Base-by-base conservation (phyloP, 192 early-diverging fungal species). In the Coemansia sp. region DNA sequence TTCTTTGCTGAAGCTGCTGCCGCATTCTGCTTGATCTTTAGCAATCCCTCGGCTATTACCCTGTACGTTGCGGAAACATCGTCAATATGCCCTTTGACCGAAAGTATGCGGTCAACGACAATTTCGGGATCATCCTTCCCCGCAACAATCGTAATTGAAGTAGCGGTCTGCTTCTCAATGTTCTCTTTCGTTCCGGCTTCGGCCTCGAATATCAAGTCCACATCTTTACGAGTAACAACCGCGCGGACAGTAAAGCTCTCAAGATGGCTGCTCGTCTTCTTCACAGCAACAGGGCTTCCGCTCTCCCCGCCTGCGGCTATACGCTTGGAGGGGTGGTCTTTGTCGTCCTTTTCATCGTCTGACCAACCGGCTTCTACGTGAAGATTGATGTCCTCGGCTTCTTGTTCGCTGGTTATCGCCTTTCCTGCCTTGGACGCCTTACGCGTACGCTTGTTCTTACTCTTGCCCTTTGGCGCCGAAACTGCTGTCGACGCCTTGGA, bases 91-190 rank as follows among this genome's bases (percentile, higher is more conserved):
- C 76, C 76, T 43, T 64, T 69, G 63, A 81, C 59, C 19, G 74
- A 69, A n/a, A 81, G 62, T 14, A 81, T 70, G 4, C 79, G 79
- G 59, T 81, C 79, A 19, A 81, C 79, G 10, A 81, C 79, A 59
- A 81, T 81, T 13, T 81, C 79, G 19, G 79, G 79, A 41, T 81
- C 79, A 14, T 81, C 79, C 7, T 60, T 73, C n/a, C 80, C 80
- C 17, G 80, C 60, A n/a, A 82, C 38, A 25, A 82, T 63, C 4
- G 59, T 41, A 10, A 82, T 69, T 8, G 32, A 42, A 13, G 75
- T 43, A 8, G 60, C 43, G 0, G 68, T 74, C 32, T 69, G 54
- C 1, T n/a, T 6, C 33, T 82, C 80, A 17, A 82, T 54, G 11
- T 40, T 23, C 11, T 64, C 54, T 60, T 69, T 70, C 5, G 63